These are phyloP conservation scores for Coccomyxa sp. DNA, from an alignment of 139 green algal genomes.

Conservation along the genomic window DNA sequence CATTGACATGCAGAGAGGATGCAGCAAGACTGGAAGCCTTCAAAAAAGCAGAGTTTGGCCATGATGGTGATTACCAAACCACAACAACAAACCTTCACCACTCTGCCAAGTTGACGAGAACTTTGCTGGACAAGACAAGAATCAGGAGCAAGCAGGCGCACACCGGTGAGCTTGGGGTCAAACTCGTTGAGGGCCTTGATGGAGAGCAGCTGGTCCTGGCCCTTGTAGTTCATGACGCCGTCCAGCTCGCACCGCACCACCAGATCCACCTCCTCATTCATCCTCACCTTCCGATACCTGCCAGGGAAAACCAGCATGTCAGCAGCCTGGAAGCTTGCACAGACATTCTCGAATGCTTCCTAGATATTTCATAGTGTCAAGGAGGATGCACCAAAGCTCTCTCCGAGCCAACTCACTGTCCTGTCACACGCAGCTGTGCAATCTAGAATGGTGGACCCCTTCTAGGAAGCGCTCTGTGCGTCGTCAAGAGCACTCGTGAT, in stretches of 20 bases:
- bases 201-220: constrained; percentile 63
- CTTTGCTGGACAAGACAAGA: no score
- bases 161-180: constrained; percentile 62
- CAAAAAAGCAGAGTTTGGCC: no score
- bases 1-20: no score
- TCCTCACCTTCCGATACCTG: constrained; percentile 81
- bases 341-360: background rate
- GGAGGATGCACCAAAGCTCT: background rate
- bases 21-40: no score
- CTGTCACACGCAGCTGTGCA: background rate
- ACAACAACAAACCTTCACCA: background rate
- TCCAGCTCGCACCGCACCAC: constrained; percentile 93
- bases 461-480: no score
- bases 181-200: constrained; percentile 97
- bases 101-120: background rate
- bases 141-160: constrained; percentile 35
- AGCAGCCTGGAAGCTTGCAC: background rate
- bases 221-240: constrained; percentile 60
- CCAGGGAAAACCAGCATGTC: constrained; percentile 17
- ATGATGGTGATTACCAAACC: background rate
- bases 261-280: constrained; percentile 61
- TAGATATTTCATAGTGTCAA: background rate
- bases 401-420: background rate
- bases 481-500: no score
- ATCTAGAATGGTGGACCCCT: no score